Conservation (phyloP, 2,329 filamentous ascomycete genomes). For the Fusarium sp. region DNA sequence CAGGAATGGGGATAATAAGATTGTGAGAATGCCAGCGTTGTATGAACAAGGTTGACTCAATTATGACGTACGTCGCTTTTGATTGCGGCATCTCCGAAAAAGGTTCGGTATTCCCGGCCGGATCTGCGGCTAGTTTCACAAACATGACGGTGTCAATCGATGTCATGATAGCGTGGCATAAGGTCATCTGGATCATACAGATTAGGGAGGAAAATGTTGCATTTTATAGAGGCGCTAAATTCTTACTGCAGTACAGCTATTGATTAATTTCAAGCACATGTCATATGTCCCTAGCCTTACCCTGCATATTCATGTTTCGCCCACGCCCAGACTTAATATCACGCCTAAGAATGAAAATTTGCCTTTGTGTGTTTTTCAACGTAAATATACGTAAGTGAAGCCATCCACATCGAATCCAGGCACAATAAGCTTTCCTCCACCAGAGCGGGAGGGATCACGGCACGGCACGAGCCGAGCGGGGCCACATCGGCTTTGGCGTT, state of each 20-base stretch:
- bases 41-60: slow-evolving; percentile 3
- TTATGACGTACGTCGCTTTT: slow-evolving; percentile 17
- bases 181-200: too few species aligned
- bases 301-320: neutral
- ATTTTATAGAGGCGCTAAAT: neutral
- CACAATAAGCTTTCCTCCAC: slow-evolving; percentile 23
- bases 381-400: neutral
- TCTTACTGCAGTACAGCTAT: neutral
- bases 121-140: neutral
- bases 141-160: neutral
- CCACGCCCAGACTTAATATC: neutral
- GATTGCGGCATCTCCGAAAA: neutral
- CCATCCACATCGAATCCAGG: neutral
- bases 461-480: slow-evolving; percentile 59
- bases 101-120: neutral
- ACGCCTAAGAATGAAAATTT: neutral
- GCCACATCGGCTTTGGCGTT: slow-evolving; percentile 18
- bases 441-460: slow-evolving; percentile 53
- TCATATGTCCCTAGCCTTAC: neutral
- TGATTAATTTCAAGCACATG: neutral
- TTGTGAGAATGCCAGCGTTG: neutral
- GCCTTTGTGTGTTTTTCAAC: neutral
- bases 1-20: neutral
- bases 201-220: neutral
- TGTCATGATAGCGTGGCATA: neutral